Evolutionary conservation across 1,139 yeast species (phyloP).

Genomic region (Candida sp.): DNA sequence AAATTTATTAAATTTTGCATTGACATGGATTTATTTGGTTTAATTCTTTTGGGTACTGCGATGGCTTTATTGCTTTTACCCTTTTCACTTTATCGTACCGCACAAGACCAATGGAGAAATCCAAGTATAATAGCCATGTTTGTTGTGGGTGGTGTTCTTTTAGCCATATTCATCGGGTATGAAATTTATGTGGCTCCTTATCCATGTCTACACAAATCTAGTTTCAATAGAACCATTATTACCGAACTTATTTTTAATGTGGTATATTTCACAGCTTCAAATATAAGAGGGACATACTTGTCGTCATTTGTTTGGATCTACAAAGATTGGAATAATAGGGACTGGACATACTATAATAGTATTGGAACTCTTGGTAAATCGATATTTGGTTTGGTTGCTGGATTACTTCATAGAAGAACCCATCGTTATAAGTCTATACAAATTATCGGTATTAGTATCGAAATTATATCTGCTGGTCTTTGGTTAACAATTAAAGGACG

Average conservation of each 20-base stretch:
- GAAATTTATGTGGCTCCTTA: conserved; percentile 24
- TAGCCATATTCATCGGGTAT: conserved; percentile 19
- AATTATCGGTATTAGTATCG: not conserved
- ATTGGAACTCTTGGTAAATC: not conserved
- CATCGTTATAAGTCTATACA: not conserved
- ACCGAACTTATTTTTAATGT: conserved; percentile 9
- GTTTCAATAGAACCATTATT: conserved; percentile 28
- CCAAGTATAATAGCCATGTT: conserved; percentile 37
- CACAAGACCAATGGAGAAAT: conserved; percentile 25
- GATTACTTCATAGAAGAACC: not conserved
- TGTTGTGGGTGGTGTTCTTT: conserved; percentile 26
- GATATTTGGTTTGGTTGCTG: not conserved
- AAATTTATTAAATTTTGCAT: conserved; percentile 11
- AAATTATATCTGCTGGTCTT: not conserved
- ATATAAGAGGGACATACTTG: conserved; percentile 7
- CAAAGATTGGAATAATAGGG: not conserved
- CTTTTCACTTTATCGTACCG: conserved; percentile 18
- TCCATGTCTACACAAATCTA: conserved; percentile 31
- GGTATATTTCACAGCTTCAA: conserved; percentile 21
- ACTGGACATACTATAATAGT: not conserved
- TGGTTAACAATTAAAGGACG: not conserved
- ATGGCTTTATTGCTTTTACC: conserved; percentile 30
- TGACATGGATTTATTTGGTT: conserved; percentile 31
- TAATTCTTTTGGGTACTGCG: conserved; percentile 29
- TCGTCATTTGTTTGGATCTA: conserved; percentile 8